Base-by-base conservation (phyloP, 306 rosid genomes). In the Prunus kanzakura region DNA sequence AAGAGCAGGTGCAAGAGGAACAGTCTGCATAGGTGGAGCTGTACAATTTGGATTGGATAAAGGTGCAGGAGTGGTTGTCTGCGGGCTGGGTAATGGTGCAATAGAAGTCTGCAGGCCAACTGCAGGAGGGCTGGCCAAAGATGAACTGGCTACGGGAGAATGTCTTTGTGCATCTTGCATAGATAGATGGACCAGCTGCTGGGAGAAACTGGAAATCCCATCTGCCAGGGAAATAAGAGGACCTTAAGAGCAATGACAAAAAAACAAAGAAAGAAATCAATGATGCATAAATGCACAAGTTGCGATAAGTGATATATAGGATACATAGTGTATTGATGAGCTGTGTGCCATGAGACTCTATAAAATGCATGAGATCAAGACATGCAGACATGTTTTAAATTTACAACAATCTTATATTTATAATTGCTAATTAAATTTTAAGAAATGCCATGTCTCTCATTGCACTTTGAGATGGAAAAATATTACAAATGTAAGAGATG, bases 151-250 rank as follows among this genome's bases (percentile, higher is more conserved):
- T 25, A 69, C 69, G 22, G 43, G 11, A 52, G 85, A 47, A 52
- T 87, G 74, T 58, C 84, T 30, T 38, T 61, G 82, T 49, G 72
- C 73, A 81, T 63, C 75, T 79, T 81, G 90, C 60, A 81, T 78
- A 19, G 86, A 45, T 68, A 57, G 69, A 67, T 70, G 87, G 80
- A 56, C 10, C 61, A 62, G 69, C 52, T 76, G 96, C 71, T 83
- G 85, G 41, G 64, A 22, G 38, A 64, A 65, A 84, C 82, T 52
- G 32, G 86, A 54, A 79, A 65, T 66, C 30, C 56, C 46, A 86
- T 88, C 95, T 90, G 87, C 81, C 22, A 75, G 46, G 22, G 22
- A 51, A 73, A 69, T 14, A 18, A 19, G 76, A 74, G 49, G 19
- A 52, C 12, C 30, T 18, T 49, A 25, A 78, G 56, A 41, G 67